phyloP scores from a whole-genome alignment of 805 yeast genomes.

The Kodamaea sagamina region DNA sequence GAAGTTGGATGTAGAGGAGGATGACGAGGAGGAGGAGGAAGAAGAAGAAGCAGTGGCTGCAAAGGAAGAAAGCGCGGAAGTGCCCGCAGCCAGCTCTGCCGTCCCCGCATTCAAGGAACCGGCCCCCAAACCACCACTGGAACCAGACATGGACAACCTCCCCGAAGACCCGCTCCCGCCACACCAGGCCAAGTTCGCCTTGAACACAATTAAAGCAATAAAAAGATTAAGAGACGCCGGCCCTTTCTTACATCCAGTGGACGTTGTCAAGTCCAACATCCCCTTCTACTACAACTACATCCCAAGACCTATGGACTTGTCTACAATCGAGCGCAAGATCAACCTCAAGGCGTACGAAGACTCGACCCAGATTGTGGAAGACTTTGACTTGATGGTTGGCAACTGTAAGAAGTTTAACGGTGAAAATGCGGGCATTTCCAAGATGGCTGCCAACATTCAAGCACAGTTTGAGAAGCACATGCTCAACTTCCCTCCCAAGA shows the following conservation, averaged over 20 bases:
- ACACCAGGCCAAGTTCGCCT: constrained; percentile 82
- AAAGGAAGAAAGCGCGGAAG: constrained; percentile 10
- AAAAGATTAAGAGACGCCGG: constrained; percentile 89
- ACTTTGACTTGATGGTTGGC: constrained; percentile 78
- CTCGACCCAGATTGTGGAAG: constrained; percentile 68
- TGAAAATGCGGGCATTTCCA: constrained; percentile 74
- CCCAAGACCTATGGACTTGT: constrained; percentile 87
- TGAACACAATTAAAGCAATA: constrained; percentile 79
- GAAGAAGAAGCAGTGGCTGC: constrained; percentile 10
- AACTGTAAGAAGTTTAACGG: constrained; percentile 90
- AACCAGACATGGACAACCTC: constrained; percentile 70
- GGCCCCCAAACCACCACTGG: constrained; percentile 74
- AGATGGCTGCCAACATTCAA: constrained; percentile 88
- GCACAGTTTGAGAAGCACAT: constrained; percentile 92
- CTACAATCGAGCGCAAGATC: constrained; percentile 85
- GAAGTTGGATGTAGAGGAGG: constrained; percentile 19
- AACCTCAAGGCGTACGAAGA: constrained; percentile 67
- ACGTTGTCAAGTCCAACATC: constrained; percentile 80
- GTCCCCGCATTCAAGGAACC: constrained; percentile 40
- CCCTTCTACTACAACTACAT: constrained; percentile 88
- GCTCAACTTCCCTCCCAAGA: constrained; percentile 80
- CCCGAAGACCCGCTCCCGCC: constrained; percentile 69
- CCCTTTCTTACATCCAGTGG: constrained; percentile 90
- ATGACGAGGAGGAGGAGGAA: constrained; percentile 16
- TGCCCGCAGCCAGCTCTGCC: constrained; percentile 5